phyloP scores from a whole-genome alignment of 1,284 basidiomycete genomes.

The Boletus semigastroideus region DNA sequence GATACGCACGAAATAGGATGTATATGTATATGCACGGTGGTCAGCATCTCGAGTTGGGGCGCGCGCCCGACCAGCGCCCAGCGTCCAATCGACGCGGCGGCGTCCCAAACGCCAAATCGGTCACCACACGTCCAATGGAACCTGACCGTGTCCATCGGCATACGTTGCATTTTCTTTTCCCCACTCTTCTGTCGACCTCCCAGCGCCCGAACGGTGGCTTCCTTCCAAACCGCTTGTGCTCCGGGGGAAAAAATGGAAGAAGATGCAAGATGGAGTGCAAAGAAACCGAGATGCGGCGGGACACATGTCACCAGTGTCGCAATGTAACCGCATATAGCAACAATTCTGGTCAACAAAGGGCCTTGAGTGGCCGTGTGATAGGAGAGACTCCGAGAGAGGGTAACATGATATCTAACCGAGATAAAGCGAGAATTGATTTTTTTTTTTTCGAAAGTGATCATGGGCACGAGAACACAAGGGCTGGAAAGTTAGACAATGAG shows the following conservation, averaged over 20 bases:
- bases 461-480: background rate
- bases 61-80: too few species aligned
- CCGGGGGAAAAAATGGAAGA: too few species aligned
- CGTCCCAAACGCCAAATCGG: too few species aligned
- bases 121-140: background rate
- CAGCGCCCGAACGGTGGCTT: too few species aligned
- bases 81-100: too few species aligned
- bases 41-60: too few species aligned
- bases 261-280: background rate
- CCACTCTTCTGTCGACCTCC: too few species aligned
- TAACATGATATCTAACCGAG: constrained; percentile 26
- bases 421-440: constrained; percentile 6
- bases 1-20: too few species aligned
- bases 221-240: too few species aligned
- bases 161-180: background rate
- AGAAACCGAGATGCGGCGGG: constrained; percentile 7
- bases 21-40: too few species aligned
- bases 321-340: constrained; percentile 25
- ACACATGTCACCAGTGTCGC: background rate
- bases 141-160: constrained; percentile 5
- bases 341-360: background rate
- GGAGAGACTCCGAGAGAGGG: constrained; percentile 1
- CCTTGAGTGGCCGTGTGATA: too few species aligned
- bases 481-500: background rate
- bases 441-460: background rate